These are phyloP conservation scores for Xylaria sp. DNA, from an alignment of 2,329 filamentous ascomycete genomes.

Conservation along the genomic window DNA sequence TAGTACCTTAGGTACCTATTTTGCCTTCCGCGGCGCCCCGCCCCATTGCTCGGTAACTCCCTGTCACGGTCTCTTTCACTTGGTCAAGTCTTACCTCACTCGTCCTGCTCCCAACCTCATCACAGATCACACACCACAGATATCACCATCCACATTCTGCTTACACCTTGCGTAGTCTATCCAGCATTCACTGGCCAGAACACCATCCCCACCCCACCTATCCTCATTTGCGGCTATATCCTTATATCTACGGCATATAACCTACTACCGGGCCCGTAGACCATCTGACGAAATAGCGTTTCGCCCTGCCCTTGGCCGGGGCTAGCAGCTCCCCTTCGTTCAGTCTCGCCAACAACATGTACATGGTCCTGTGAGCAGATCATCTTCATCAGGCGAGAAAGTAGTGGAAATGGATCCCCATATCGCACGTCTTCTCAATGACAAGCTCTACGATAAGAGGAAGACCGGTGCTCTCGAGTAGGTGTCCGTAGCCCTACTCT, in stretches of 20 bases:
- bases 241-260: background rate
- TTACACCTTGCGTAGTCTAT: too few relatives aligned
- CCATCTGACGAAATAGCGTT: constrained; percentile 19
- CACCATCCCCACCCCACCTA: background rate
- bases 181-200: background rate
- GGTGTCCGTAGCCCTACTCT: constrained; percentile 39
- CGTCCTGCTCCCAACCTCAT: background rate
- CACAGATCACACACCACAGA: background rate
- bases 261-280: background rate
- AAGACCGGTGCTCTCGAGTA: constrained; percentile 97
- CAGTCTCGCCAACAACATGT: constrained; percentile 1
- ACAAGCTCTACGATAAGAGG: constrained; percentile 98
- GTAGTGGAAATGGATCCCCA: constrained; percentile 74
- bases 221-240: background rate
- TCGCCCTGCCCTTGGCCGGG: background rate
- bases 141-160: background rate
- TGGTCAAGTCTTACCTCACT: too few relatives aligned
- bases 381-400: background rate
- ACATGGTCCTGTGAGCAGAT: constrained; percentile 12
- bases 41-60: background rate
- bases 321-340: constrained; percentile 6
- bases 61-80: too few relatives aligned
- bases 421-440: constrained; percentile 89
- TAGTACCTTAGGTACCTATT: background rate
- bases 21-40: background rate